Percentiles rank a stretch among this genome's conserved stretches.
phyloP scores from a whole-genome alignment of 257 asterid species.

The Handroanthus guayacan region DNA sequence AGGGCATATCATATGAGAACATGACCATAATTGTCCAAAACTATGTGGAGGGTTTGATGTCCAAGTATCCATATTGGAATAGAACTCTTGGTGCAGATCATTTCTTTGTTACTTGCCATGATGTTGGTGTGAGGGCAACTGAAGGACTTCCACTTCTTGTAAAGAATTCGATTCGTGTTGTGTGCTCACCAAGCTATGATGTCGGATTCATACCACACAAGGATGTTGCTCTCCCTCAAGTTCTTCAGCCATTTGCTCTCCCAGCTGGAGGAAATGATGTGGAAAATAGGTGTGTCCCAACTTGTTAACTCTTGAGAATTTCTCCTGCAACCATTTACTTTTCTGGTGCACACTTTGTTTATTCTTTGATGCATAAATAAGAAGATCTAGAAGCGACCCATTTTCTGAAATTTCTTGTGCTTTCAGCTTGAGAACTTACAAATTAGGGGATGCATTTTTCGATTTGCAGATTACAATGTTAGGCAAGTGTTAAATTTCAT shows the following conservation, averaged over 20 bases:
- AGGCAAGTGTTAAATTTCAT: not conserved
- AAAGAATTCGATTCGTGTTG: conserved; percentile 95
- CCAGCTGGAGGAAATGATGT: conserved; percentile 98
- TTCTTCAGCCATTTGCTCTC: conserved; percentile 97
- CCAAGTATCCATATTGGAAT: conserved; percentile 92
- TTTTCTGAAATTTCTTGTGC: not conserved
- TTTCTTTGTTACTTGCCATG: conserved; percentile 97
- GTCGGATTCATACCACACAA: conserved; percentile 98
- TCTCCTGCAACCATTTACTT: not conserved
- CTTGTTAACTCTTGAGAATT: conserved; percentile 15
- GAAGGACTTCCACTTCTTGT: conserved; percentile 93
- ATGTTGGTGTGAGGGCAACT: conserved; percentile 99
- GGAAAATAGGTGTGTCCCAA: conserved; percentile 66
- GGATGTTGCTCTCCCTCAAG: conserved; percentile 97
- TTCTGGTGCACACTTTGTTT: conserved; percentile 2
- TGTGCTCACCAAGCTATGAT: conserved; percentile 99
- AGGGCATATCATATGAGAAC: conserved; percentile 97
- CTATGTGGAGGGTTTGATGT: conserved; percentile 81
- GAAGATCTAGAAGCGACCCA: not conserved
- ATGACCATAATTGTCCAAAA: conserved; percentile 87
- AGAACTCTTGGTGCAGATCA: conserved; percentile 98
- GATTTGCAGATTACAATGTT: too few species aligned
- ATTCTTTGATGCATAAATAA: conserved; percentile 6
- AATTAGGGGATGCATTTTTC: too few species aligned
- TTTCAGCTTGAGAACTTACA: not conserved